A percentile compares a stretch with the other conserved stretches of the same genome.
These are phyloP conservation scores for Geosmithia putterillii DNA, from an alignment of 2,329 filamentous ascomycete species.

Conservation along the genomic window DNA sequence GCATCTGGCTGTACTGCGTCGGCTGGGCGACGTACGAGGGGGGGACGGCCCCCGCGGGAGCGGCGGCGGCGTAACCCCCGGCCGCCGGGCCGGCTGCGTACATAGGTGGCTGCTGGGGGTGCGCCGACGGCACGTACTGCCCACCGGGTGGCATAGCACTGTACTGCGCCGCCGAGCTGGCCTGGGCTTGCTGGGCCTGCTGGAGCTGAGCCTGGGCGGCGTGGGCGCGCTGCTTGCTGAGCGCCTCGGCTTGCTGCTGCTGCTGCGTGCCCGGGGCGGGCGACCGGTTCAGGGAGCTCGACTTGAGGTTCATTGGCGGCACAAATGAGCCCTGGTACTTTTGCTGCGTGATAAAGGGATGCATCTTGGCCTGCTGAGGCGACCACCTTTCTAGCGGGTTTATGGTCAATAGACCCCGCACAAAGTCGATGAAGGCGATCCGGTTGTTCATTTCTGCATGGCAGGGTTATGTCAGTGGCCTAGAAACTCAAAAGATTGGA, in stretches of 20 bases:
- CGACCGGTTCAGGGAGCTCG: slow-evolving; percentile 72
- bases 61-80: slow-evolving; percentile 60
- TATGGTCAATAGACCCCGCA: slow-evolving; percentile 82
- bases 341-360: slow-evolving; percentile 96
- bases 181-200: slow-evolving; percentile 19
- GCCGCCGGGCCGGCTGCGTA: slow-evolving; percentile 78
- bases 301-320: slow-evolving; percentile 91
- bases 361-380: slow-evolving; percentile 90
- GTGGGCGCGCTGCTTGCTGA: slow-evolving; percentile 82
- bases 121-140: slow-evolving; percentile 33
- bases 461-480: not conserved
- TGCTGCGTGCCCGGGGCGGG: slow-evolving; percentile 89
- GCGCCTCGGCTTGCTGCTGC: slow-evolving; percentile 85
- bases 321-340: slow-evolving; percentile 96
- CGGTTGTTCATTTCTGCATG: slow-evolving; percentile 91
- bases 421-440: slow-evolving; percentile 95
- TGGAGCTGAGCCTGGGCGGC: slow-evolving; percentile 51
- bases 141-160: slow-evolving; percentile 26
- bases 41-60: slow-evolving; percentile 27
- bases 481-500: not conserved
- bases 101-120: slow-evolving; percentile 47
- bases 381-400: slow-evolving; percentile 97
- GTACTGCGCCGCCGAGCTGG: slow-evolving; percentile 59
- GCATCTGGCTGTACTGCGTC: slow-evolving; percentile 57
- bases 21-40: slow-evolving; percentile 65